Conservation (phyloP, 192 early-diverging fungal species). For the Umbelopsis sp. region DNA sequence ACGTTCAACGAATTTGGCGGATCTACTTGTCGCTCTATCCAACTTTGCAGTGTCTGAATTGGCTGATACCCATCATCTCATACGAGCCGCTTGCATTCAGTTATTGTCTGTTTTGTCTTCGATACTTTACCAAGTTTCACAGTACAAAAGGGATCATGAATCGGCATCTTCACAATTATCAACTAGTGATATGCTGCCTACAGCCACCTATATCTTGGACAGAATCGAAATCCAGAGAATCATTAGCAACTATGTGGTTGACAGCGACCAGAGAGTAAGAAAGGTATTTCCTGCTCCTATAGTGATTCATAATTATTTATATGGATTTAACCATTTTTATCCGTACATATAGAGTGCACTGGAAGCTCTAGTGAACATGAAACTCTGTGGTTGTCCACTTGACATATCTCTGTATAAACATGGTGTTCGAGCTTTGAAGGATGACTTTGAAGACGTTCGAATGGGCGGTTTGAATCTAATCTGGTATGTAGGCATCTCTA, state of each 20-base stretch:
- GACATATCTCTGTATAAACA: conserved; percentile 62
- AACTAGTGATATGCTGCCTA: neutral
- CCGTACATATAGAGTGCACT: conserved; percentile 40
- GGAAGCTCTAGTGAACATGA: conserved; percentile 49
- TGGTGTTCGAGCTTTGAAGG: conserved; percentile 62
- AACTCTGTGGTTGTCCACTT: conserved; percentile 45
- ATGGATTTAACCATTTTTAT: neutral
- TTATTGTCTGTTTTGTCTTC: conserved; percentile 47
- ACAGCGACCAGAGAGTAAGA: conserved; percentile 54
- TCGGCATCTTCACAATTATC: neutral
- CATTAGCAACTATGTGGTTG: conserved; percentile 49
- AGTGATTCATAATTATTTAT: neutral
- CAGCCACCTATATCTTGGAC: conserved; percentile 10
- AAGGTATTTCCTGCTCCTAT: conserved; percentile 34
- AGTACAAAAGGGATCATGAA: neutral
- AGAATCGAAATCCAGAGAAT: conserved; percentile 48
- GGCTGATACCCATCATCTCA: conserved; percentile 48
- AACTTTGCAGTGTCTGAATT: conserved; percentile 41
- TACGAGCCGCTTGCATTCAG: conserved; percentile 46
- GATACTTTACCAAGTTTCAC: conserved; percentile 22
- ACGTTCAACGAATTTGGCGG: neutral
- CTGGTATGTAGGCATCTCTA: conserved; percentile 42
- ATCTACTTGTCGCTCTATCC: conserved; percentile 24
- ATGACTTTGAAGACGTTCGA: conserved; percentile 76
- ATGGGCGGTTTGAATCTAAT: conserved; percentile 67